phyloP scores from a whole-genome alignment of 805 yeast species.

The Saccharomycopsis babjevae region DNA sequence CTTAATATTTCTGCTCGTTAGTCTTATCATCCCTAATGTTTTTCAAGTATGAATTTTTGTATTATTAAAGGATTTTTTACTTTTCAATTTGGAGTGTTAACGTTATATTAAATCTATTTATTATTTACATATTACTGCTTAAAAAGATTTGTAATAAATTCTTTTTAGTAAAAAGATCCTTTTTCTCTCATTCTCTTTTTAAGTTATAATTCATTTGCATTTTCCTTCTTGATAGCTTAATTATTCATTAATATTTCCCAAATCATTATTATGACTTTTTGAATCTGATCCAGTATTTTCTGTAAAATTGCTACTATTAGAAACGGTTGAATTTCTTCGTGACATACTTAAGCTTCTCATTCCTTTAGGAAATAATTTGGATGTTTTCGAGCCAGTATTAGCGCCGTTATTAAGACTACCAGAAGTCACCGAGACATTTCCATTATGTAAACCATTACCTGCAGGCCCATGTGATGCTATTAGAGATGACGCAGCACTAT shows the following conservation, averaged over 20 bases:
- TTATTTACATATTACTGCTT: not conserved
- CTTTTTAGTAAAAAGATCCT: no score
- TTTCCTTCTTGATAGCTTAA: not conserved
- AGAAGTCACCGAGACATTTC: not conserved
- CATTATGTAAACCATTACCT: not conserved
- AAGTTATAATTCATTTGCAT: not conserved
- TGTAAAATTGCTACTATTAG: not conserved
- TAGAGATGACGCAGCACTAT: not conserved
- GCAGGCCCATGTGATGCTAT: not conserved
- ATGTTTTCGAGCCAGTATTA: conserved; percentile 5
- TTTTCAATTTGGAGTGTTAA: not conserved
- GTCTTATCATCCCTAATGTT: not conserved
- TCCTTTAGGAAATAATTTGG: conserved; percentile 17
- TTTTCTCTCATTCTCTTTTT: no score
- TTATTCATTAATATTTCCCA: not conserved
- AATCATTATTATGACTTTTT: not conserved
- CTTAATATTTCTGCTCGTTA: not conserved
- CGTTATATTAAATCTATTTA: not conserved
- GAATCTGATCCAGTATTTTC: not conserved
- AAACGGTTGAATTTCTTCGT: conserved; percentile 3
- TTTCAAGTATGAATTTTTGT: not conserved
- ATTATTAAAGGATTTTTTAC: not conserved
- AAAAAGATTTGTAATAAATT: not conserved
- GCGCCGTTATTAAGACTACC: not conserved
- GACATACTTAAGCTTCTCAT: conserved; percentile 16